Conservation (phyloP, 768 basidiomycete species). For the Amanita phalloides region DNA sequence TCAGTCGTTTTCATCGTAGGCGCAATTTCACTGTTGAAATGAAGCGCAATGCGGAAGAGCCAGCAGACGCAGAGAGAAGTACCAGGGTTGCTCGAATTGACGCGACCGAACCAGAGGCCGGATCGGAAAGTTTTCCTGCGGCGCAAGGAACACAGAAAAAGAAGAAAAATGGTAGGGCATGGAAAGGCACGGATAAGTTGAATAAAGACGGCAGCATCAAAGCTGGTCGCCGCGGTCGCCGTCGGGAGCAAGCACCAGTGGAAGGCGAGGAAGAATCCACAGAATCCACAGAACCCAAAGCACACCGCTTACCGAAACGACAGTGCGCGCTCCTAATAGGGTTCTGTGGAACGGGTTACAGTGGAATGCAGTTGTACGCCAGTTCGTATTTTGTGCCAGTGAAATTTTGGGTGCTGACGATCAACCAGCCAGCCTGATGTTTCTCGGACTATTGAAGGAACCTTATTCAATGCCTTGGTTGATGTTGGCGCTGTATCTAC, state of each 20-base stretch:
- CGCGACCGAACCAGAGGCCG: background rate
- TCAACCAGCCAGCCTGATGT: constrained; percentile 51
- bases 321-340: constrained; percentile 80
- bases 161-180: constrained; percentile 5
- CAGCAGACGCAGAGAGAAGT: background rate
- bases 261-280: constrained; percentile 13
- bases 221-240: constrained; percentile 30
- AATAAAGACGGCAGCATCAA: constrained; percentile 17
- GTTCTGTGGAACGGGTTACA: constrained; percentile 86
- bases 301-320: constrained; percentile 66
- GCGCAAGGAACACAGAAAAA: background rate
- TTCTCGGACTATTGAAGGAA: constrained; percentile 79
- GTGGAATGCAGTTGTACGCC: constrained; percentile 94
- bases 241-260: constrained; percentile 23
- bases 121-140: background rate
- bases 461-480: constrained; percentile 79
- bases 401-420: background rate
- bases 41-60: constrained; percentile 2
- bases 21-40: background rate
- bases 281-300: constrained; percentile 26
- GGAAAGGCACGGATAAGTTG: constrained; percentile 12
- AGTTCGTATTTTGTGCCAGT: background rate
- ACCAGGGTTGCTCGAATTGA: background rate
- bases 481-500: constrained; percentile 88
- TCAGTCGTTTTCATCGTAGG: background rate